A percentile compares a stretch with the other conserved stretches of the same genome.
phyloP scores from a whole-genome alignment of 1,284 basidiomycete genomes.

The Afroboletus lepidellus region DNA sequence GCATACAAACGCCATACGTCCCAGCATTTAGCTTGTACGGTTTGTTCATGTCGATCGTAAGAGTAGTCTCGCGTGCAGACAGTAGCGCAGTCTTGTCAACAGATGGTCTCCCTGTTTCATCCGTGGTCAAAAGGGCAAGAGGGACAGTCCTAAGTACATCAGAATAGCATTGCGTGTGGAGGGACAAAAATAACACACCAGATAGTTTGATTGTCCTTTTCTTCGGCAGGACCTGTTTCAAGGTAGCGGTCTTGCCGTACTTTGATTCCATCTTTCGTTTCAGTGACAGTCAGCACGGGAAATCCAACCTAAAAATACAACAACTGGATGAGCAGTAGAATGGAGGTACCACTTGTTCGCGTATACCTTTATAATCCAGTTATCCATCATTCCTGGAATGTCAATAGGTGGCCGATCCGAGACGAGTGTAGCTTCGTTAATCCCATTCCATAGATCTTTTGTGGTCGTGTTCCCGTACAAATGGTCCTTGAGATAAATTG shows the following conservation, averaged over 20 bases:
- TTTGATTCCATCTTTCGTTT: slow-evolving; percentile 66
- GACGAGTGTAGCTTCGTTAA: slow-evolving; percentile 69
- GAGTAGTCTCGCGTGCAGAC: slow-evolving; percentile 64
- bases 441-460: slow-evolving; percentile 88
- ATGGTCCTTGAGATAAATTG: slow-evolving; percentile 89
- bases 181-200: slow-evolving; percentile 53
- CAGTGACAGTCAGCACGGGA: slow-evolving; percentile 86
- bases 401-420: slow-evolving; percentile 44
- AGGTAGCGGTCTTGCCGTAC: slow-evolving; percentile 93
- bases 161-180: not conserved
- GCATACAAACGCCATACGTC: slow-evolving; percentile 86
- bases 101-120: slow-evolving; percentile 53
- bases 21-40: slow-evolving; percentile 89
- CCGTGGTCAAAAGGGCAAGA: slow-evolving; percentile 70
- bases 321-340: not conserved
- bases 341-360: not conserved
- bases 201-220: slow-evolving; percentile 87
- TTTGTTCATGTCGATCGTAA: slow-evolving; percentile 68
- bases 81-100: slow-evolving; percentile 71
- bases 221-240: slow-evolving; percentile 75
- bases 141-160: slow-evolving; percentile 66
- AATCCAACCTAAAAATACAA: slow-evolving; percentile 62
- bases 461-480: slow-evolving; percentile 85
- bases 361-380: slow-evolving; percentile 84
- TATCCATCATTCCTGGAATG: slow-evolving; percentile 83